phyloP scores from a whole-genome alignment of 2,329 filamentous ascomycete genomes.

The Chrysosporium queenslandicum region DNA sequence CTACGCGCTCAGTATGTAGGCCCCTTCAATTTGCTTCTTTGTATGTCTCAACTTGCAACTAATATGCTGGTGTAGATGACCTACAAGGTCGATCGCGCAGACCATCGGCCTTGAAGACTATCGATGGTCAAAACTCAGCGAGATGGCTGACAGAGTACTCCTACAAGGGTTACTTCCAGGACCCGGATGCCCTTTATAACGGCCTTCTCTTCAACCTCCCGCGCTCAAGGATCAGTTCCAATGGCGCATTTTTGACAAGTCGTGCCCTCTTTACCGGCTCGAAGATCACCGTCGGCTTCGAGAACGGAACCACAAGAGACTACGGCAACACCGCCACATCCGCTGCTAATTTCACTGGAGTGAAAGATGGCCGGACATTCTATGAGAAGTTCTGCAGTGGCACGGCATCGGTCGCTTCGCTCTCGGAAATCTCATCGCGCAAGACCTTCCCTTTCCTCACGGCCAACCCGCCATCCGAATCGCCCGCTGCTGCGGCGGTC shows the following conservation, averaged over 20 bases:
- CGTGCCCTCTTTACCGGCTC: constrained; percentile 21
- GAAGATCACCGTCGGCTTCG: constrained; percentile 24
- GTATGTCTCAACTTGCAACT: constrained; percentile 4
- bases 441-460: not conserved
- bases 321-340: constrained; percentile 22
- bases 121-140: constrained; percentile 25
- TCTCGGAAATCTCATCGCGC: constrained; percentile 1
- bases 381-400: constrained; percentile 31
- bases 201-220: constrained; percentile 22
- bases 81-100: constrained; percentile 15
- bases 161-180: constrained; percentile 17
- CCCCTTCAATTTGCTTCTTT: not conserved
- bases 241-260: constrained; percentile 12
- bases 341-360: constrained; percentile 25
- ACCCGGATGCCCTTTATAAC: constrained; percentile 29
- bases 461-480: constrained; percentile 1
- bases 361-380: constrained; percentile 33
- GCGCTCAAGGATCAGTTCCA: not conserved
- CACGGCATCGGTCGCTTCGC: constrained; percentile 5
- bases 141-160: constrained; percentile 22
- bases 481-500: not conserved
- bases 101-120: constrained; percentile 24
- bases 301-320: constrained; percentile 24
- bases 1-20: constrained; percentile 29
- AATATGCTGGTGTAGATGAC: constrained; percentile 13